Evolutionary conservation across 2,329 filamentous ascomycete species (phyloP), one percentile per base, ranked within the genome.

Genomic region (Aspergillus melleus): DNA sequence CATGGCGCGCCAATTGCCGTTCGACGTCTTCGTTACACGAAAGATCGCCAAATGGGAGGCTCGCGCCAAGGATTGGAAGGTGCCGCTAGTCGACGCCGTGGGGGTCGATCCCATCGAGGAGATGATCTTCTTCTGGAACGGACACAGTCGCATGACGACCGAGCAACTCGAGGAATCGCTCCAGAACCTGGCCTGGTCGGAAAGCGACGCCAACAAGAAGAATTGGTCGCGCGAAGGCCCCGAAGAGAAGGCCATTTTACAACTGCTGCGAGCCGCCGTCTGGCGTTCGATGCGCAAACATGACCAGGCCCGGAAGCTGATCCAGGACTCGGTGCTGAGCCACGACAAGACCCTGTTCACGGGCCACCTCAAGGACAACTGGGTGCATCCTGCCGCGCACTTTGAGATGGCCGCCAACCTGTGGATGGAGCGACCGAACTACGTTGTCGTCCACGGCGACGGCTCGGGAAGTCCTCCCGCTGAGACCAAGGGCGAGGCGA

Each of bases 71-170:
- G 80, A 84, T 50, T 84, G 88, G 75, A 81, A 83, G 2, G 77
- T 91, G 32, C 84, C 88, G 52, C 80, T 97, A 3, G 84, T 90
- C 1, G 94, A 98, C 67, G 92, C 90, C 0, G 82, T 96, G 9
- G 92, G 92, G 0, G 83, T 91, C 3, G 90, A 88, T 61, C 95
- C 95, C 0, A 81, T 91, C 0, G 86, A 92, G 69, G 95, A 98
- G 79, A 96, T 98, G 90, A 88, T 90, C 12, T 96, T 94, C 74
- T 87, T 98, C 68, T 98, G 93, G 93, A 93, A 91, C 70, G 94
- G 93, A 0, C 87, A 86, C 67, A 94, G 91, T 76, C 87, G 92
- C 57, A 96, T 96, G 91, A 80, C 84, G 2, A 68, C 77, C 0
- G 77, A 78, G 0, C 85, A 94, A 61, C 79, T 96, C 14, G 80